Conservation (phyloP, 176 grass and related monocot species). For the Themeda triandra region DNA sequence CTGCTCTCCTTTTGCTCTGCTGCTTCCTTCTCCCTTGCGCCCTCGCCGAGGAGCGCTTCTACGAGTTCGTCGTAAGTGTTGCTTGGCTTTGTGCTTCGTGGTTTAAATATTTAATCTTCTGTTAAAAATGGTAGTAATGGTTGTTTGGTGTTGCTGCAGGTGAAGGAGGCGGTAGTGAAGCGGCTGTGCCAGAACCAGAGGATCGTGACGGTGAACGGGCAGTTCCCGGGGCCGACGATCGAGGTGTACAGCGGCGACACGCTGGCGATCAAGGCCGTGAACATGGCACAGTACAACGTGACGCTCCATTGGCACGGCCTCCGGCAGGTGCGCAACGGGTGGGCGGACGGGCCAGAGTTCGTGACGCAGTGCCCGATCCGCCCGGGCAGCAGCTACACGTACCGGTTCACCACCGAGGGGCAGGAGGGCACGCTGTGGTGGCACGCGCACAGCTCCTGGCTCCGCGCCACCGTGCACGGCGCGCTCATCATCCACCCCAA, state of each 20-base stretch:
- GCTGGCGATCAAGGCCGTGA: slow-evolving; percentile 72
- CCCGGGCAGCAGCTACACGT: slow-evolving; percentile 67
- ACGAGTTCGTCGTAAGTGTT: slow-evolving; percentile 69
- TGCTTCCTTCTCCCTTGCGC: slow-evolving; percentile 25
- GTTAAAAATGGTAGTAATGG: neutral
- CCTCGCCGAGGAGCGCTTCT: slow-evolving; percentile 68
- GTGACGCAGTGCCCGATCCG: slow-evolving; percentile 73
- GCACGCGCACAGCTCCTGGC: slow-evolving; percentile 86
- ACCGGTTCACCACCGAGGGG: slow-evolving; percentile 58
- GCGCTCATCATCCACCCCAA: slow-evolving; percentile 79
- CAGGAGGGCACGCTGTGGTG: slow-evolving; percentile 95
- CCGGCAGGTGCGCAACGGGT: slow-evolving; percentile 58
- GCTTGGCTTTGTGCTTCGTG: neutral
- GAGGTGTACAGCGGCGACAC: slow-evolving; percentile 69
- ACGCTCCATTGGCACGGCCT: slow-evolving; percentile 94
- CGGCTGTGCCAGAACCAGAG: slow-evolving; percentile 76
- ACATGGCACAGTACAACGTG: slow-evolving; percentile 77
- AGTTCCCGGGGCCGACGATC: slow-evolving; percentile 76
- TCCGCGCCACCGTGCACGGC: slow-evolving; percentile 83
- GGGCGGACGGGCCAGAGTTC: slow-evolving; percentile 66
- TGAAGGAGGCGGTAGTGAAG: slow-evolving; percentile 68
- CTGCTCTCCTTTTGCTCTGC: slow-evolving; percentile 35
- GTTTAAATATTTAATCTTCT: neutral
- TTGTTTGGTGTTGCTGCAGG: slow-evolving; percentile 27
- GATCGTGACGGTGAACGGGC: slow-evolving; percentile 83